Evolutionary conservation across 2,329 filamentous ascomycete genomes (phyloP).

Genomic region (Penicillium oxalicum): DNA sequence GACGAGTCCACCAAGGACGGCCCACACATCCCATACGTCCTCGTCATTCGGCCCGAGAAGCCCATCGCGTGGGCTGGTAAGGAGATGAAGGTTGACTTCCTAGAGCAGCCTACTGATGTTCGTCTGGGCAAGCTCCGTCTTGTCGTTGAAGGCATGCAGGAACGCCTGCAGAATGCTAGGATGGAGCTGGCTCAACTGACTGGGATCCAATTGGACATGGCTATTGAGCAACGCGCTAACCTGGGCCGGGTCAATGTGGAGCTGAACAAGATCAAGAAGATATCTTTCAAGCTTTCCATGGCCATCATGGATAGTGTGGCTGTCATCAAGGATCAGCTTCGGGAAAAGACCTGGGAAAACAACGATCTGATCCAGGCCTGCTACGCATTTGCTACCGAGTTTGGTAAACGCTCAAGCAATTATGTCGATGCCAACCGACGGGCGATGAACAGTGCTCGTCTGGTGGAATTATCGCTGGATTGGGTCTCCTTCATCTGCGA

Average conservation of each 20-base stretch:
- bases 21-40: slow-evolving; percentile 68
- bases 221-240: slow-evolving; percentile 89
- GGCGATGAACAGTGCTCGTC: slow-evolving; percentile 94
- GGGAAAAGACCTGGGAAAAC: slow-evolving; percentile 65
- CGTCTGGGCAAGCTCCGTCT: slow-evolving; percentile 81
- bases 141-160: slow-evolving; percentile 79
- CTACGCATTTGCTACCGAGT: slow-evolving; percentile 98
- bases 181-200: slow-evolving; percentile 69
- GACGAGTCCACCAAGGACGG: slow-evolving; percentile 66
- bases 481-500: slow-evolving; percentile 99
- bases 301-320: slow-evolving; percentile 99
- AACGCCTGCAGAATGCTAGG: slow-evolving; percentile 71
- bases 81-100: slow-evolving; percentile 63
- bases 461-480: slow-evolving; percentile 87
- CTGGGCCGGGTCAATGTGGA: slow-evolving; percentile 85
- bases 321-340: slow-evolving; percentile 78
- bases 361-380: slow-evolving; percentile 96
- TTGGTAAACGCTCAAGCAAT: slow-evolving; percentile 86
- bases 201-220: slow-evolving; percentile 76
- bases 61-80: slow-evolving; percentile 75
- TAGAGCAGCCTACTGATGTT: slow-evolving; percentile 75
- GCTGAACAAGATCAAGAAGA: slow-evolving; percentile 88
- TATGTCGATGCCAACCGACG: slow-evolving; percentile 95
- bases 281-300: slow-evolving; percentile 92
- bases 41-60: slow-evolving; percentile 78